Percentiles rank a stretch among this genome's conserved stretches.
phyloP scores from a whole-genome alignment of 495 filamentous ascomycete genomes.

The Oidiodendron maius region DNA sequence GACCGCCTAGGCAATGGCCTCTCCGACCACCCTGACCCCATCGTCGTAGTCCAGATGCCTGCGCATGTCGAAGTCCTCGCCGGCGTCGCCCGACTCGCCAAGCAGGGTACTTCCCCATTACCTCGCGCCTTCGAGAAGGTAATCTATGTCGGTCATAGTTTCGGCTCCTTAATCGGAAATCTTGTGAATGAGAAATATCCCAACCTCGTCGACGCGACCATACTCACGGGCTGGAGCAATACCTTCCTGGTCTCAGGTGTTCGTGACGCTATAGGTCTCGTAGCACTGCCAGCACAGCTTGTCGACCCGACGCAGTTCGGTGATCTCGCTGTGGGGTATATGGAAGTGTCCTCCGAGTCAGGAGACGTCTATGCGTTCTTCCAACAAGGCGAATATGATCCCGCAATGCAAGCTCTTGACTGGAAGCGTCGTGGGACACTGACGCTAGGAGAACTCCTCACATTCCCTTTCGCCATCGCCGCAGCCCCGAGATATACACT shows the following conservation, averaged over 20 bases:
- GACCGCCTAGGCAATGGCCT: constrained; percentile 23
- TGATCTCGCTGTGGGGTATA: constrained; percentile 6
- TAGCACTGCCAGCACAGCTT: constrained; percentile 2
- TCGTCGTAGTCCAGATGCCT: constrained; percentile 16
- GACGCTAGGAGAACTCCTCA: constrained; percentile 7
- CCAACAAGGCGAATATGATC: constrained; percentile 9
- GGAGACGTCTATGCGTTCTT: constrained; percentile 7
- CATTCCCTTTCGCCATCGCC: neutral
- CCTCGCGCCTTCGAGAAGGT: constrained; percentile 13
- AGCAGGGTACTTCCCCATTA: constrained; percentile 6
- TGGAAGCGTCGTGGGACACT: constrained; percentile 5
- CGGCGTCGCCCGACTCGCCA: constrained; percentile 8
- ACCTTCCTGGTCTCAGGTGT: neutral
- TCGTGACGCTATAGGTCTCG: neutral
- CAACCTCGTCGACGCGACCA: constrained; percentile 11
- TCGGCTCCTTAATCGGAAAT: constrained; percentile 21
- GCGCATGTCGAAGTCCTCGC: constrained; percentile 18
- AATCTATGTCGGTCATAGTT: constrained; percentile 18
- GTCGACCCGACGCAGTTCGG: neutral
- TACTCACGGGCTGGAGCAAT: constrained; percentile 18
- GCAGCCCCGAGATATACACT: neutral
- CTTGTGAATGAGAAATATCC: constrained; percentile 18
- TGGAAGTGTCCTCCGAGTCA: neutral
- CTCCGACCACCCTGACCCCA: constrained; percentile 16
- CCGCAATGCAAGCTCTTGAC: neutral